These are phyloP conservation scores for Trifolium subterraneum DNA, from an alignment of 306 rosid genomes.

Conservation along the genomic window DNA sequence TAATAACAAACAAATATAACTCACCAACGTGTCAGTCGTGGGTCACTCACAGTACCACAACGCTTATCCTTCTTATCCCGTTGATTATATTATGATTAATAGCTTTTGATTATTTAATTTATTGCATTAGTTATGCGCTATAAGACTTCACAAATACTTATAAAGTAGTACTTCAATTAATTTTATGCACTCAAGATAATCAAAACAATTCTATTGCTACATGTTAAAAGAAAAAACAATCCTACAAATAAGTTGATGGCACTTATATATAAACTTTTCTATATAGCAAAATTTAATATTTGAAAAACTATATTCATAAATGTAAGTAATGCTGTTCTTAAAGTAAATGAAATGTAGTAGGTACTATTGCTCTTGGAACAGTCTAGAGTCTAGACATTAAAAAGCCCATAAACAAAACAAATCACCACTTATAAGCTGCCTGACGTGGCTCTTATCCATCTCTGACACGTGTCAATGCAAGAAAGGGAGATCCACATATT, in stretches of 20 bases:
- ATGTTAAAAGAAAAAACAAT: too few relatives aligned
- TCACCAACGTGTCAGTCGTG: conserved; percentile 44
- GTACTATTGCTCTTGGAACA: conserved; percentile 23
- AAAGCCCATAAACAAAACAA: not conserved
- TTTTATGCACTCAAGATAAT: not conserved
- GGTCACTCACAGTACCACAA: conserved; percentile 31
- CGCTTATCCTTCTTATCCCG: conserved; percentile 38
- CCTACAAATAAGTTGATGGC: too few relatives aligned
- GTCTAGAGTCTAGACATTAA: conserved; percentile 39
- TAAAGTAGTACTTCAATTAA: not conserved
- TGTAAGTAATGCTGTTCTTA: too few relatives aligned
- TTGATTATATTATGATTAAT: conserved; percentile 13
- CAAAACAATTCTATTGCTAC: not conserved
- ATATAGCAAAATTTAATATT: too few relatives aligned
- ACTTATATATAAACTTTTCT: too few relatives aligned
- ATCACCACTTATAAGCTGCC: conserved; percentile 14
- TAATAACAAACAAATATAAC: conserved; percentile 14
- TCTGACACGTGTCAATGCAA: conserved; percentile 54
- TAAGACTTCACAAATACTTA: not conserved
- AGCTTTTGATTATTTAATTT: not conserved
- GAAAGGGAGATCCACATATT: not conserved
- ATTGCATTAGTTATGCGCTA: not conserved
- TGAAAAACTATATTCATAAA: too few relatives aligned
- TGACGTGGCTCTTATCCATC: conserved; percentile 49
- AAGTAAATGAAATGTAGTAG: conserved; percentile 2